Evolutionary conservation across 1,284 basidiomycete species (phyloP).

Genomic region (Fomitopsis palustris): DNA sequence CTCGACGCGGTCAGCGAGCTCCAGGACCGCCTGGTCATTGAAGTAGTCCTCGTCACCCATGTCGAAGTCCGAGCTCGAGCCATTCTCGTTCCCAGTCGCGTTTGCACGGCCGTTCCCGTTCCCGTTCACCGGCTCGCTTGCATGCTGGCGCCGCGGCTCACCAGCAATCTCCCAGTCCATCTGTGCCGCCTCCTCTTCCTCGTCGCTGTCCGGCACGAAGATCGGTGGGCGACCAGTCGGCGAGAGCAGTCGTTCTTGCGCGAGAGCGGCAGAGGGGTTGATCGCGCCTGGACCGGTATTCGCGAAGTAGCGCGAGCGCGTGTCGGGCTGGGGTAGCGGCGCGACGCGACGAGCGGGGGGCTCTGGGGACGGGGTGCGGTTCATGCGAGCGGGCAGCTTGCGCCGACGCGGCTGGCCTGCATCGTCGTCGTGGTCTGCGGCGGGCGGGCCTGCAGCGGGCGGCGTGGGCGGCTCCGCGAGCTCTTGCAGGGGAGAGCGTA

Average conservation of each 20-base stretch:
- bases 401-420: conserved; percentile 43
- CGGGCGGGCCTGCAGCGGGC: conserved; percentile 18
- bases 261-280: conserved; percentile 7
- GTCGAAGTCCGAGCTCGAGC: conserved; percentile 28
- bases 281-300: neutral
- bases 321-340: neutral
- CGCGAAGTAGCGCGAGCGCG: conserved; percentile 18
- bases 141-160: neutral
- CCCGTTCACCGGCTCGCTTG: conserved; percentile 2
- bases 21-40: conserved; percentile 35
- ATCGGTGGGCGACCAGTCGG: conserved; percentile 15
- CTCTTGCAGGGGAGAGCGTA: conserved; percentile 24
- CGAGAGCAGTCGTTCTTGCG: conserved; percentile 16
- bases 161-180: neutral
- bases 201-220: conserved; percentile 15
- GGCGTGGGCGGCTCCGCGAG: conserved; percentile 18
- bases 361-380: conserved; percentile 22
- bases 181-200: conserved; percentile 8
- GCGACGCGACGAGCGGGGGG: conserved; percentile 24
- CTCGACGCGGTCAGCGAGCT: conserved; percentile 35
- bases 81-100: conserved; percentile 4
- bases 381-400: conserved; percentile 20
- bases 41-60: conserved; percentile 26
- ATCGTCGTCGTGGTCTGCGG: conserved; percentile 33
- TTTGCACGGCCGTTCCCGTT: neutral